Base-by-base conservation (phyloP, 176 grass and related monocot genomes). In the Puccinellia tenuiflora region DNA sequence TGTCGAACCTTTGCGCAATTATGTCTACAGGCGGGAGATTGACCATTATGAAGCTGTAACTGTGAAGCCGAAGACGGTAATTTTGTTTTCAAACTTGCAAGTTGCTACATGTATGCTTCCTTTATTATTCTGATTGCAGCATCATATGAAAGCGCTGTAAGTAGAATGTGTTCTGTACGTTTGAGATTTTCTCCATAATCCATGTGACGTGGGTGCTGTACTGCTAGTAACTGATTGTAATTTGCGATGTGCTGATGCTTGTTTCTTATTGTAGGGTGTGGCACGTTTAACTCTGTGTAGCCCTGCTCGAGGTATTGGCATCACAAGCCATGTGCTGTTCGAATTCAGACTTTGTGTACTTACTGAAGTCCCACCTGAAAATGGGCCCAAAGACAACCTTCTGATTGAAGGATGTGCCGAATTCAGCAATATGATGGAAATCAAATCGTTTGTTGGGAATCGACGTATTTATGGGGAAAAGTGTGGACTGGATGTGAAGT, bases 1-100 rank as follows among this genome's bases (percentile, higher is more conserved):
- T 7, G 28, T 73, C 3, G 77, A 86, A 75, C 68, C 84, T 53
- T 63, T 86, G 33, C 84, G 55, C 67, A 86, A 80, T 34, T 86
- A 86, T 86, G 84, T 86, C 16, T 86, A 73, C 67, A 80, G 22
- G 9, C 56, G 39, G 30, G 45, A 16, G 16, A 30, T 80, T 80
- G 84, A 42, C 22, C 31, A 65, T 80, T 80, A 53, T 40, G 68
- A 86, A 80, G 68, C 43, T 38, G 18, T 67, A 67, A 67, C 17
- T 67, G 64, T 67, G 64, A 67, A 67, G 33, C 33, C 18, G 18
- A 67, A n/a, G 18, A 67, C 9, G 64, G 64, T 67, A 67, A 67
- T 67, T 35, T 37, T 10, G 18, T 35, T 71, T 45, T 38, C 38
- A 6, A 70, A 40, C 35, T 68, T 68, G 65, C 31, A 40, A 68